phyloP scores from a whole-genome alignment of 2,329 filamentous ascomycete species.

The Penicillium sp. region DNA sequence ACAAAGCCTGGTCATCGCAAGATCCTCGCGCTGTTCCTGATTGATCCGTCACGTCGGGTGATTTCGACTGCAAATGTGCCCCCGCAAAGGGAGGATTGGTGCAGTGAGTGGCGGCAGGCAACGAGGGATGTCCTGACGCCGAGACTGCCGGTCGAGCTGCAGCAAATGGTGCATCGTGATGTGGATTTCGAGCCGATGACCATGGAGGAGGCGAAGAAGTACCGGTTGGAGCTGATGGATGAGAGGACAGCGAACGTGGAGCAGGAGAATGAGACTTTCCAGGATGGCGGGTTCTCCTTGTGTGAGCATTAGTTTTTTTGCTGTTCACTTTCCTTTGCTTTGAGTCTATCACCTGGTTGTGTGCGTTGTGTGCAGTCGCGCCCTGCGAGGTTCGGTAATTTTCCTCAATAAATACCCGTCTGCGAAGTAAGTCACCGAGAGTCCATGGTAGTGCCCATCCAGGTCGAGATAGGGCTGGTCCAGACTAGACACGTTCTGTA shows the following conservation, averaged over 20 bases:
- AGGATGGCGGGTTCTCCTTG: background rate
- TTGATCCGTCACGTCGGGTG: conserved; percentile 13
- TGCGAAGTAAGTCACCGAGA: background rate
- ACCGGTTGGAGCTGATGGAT: conserved; percentile 9
- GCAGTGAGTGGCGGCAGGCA: conserved; percentile 5
- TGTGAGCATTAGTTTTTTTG: conserved; percentile 1
- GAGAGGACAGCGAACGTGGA: background rate
- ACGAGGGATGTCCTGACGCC: conserved; percentile 20
- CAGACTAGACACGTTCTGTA: background rate
- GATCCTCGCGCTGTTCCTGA: conserved; percentile 13
- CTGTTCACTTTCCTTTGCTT: background rate
- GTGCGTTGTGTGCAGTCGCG: background rate
- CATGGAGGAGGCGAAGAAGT: conserved; percentile 5
- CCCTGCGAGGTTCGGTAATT: background rate
- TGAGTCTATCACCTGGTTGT: background rate
- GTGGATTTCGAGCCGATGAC: conserved; percentile 30
- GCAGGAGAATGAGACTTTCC: background rate
- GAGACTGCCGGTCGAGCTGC: conserved; percentile 30
- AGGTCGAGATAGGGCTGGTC: background rate
- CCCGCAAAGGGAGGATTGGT: conserved; percentile 20
- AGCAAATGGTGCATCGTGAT: conserved; percentile 34
- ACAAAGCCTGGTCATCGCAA: conserved; percentile 9
- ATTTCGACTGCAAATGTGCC: conserved; percentile 18
- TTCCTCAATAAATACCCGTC: background rate
- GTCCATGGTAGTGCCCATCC: background rate